Conservation (phyloP, 495 filamentous ascomycete genomes). For the Xylaria cubensis region DNA sequence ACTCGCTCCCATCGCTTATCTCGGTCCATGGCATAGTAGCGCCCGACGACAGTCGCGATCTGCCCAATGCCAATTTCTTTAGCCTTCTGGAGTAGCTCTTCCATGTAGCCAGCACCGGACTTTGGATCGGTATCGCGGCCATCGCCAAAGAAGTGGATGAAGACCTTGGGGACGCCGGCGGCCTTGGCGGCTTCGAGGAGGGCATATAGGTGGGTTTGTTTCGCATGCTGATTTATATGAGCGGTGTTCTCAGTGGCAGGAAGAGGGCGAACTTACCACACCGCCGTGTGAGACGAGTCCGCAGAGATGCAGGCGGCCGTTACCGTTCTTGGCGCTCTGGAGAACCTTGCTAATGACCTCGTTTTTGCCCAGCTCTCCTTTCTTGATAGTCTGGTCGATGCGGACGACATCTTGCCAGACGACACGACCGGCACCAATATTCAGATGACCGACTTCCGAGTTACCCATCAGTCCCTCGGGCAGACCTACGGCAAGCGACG, state of each 20-base stretch:
- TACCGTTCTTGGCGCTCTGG: constrained; percentile 81
- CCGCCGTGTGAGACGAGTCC: constrained; percentile 94
- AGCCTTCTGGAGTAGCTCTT: constrained; percentile 76
- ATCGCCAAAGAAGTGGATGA: constrained; percentile 98
- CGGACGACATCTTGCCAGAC: constrained; percentile 99
- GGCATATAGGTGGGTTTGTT: constrained; percentile 89
- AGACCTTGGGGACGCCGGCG: constrained; percentile 84
- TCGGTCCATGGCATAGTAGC: constrained; percentile 99
- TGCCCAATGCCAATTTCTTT: constrained; percentile 86
- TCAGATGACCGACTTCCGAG: constrained; percentile 96
- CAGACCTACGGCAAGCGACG: constrained; percentile 91
- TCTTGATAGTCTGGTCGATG: constrained; percentile 95
- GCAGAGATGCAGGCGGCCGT: constrained; percentile 88
- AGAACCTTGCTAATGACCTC: constrained; percentile 79
- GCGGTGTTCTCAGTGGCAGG: background rate
- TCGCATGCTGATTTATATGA: constrained; percentile 69
- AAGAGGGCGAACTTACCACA: constrained; percentile 62
- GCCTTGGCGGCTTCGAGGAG: constrained; percentile 90
- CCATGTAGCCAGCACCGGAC: constrained; percentile 83
- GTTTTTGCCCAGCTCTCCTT: constrained; percentile 78
- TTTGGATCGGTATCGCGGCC: constrained; percentile 98
- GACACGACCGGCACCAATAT: constrained; percentile 96
- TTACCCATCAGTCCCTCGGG: constrained; percentile 99
- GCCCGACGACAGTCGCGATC: constrained; percentile 91
- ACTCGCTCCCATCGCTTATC: constrained; percentile 99